phyloP scores from a whole-genome alignment of 345 rosid genomes.

The Melaleuca alternifolia region DNA sequence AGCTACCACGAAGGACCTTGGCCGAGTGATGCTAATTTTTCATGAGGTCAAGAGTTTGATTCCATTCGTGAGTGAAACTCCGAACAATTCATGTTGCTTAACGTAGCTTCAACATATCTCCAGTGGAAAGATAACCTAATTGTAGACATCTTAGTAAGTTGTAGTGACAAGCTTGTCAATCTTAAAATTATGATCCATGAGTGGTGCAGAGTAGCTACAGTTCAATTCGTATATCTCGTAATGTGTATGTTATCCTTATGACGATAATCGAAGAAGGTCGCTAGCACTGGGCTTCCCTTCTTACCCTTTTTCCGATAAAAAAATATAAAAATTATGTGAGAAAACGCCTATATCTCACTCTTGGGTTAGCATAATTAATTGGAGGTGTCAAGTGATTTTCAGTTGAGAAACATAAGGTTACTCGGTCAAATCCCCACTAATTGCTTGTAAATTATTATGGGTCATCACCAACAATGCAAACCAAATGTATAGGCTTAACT shows the following conservation, averaged over 20 bases:
- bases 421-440: background rate
- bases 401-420: background rate
- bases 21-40: background rate
- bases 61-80: background rate
- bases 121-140: background rate
- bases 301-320: background rate
- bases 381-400: background rate
- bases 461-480: background rate
- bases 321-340: background rate
- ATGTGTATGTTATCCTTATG: background rate
- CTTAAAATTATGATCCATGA: accelerated
- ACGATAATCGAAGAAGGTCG: background rate
- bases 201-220: accelerated
- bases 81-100: accelerated
- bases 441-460: background rate
- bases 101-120: background rate
- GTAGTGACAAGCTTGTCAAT: background rate
- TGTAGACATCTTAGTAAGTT: background rate
- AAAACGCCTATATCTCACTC: background rate
- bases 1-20: background rate
- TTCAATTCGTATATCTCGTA: background rate
- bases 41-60: background rate
- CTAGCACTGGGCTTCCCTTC: background rate
- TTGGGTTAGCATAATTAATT: background rate
- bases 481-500: background rate